Base-by-base conservation (phyloP, 805 yeast species). In the Candida michaelii region DNA sequence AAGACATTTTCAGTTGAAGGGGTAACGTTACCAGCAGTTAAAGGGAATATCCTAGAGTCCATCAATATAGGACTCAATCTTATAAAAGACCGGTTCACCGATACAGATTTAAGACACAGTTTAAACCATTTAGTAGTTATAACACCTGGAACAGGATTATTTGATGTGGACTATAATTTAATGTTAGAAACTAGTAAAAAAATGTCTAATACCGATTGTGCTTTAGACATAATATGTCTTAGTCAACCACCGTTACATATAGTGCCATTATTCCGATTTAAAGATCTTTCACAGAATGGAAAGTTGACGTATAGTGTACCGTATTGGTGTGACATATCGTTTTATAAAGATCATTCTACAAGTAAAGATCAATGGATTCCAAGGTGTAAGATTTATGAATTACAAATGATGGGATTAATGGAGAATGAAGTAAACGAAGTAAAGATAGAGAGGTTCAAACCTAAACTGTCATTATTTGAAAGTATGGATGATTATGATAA, bases 321-420 rank as follows among this genome's bases (percentile, higher is more conserved):
- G 1, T 84, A 86, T 36, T 93, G 99, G 97, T 78, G 93, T 54
- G 97, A 95, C 58, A 84, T 90, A 11, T 89, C 96, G 0, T 93
- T 85, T 56, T 93, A 95, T 86, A 80, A 77, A 41, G 87, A 84
- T 38, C 60, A 73, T 2, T 68, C 71, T 21, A 66, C 69, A 15
- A 48, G 38, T 6, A 45, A 55, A 5, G 69, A 70, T 24, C 85
- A 79, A 51, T 91, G 98, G 97, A 76, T 84, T n/a, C 97, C 99
- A 0, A 71, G 93, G 27, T 89, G 97, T 62, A 89, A 88, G 54
- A 90, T 93, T 39, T 91, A 93, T 60, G 98, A 91, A 55, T 65
- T 93, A 14, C 98, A 93, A 60, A 93, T 93, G 97, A 91, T 91
- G 95, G 98, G 98, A 0, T 77, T 93, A 6, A 89, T 91, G 83